A percentile compares a stretch with the other conserved stretches of the same genome.
These are phyloP conservation scores for Sequoiadendron giganteum DNA, from an alignment of 75 land plant genomes.

Conservation along the genomic window DNA sequence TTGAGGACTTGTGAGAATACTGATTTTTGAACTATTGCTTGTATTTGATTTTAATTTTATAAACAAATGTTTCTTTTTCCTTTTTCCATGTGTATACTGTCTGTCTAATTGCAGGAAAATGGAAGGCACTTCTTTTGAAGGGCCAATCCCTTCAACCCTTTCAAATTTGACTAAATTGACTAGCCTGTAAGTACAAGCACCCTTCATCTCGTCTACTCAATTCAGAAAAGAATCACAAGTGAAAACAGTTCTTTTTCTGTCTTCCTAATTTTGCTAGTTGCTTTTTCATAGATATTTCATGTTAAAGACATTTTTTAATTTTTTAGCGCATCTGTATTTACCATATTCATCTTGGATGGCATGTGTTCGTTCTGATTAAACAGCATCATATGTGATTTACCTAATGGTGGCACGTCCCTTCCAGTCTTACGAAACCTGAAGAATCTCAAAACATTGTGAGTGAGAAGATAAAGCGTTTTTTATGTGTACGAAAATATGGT, in stretches of 20 bases:
- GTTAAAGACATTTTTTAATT: neutral
- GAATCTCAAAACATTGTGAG: neutral
- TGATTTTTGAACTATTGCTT: neutral
- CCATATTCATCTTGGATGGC: too few relatives aligned
- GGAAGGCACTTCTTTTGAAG: slow-evolving; percentile 40
- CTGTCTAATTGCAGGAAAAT: neutral
- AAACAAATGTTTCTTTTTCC: neutral
- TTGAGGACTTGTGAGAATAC: slow-evolving; percentile 39
- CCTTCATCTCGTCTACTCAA: neutral
- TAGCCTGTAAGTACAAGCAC: slow-evolving; percentile 31
- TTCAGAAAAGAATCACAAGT: neutral
- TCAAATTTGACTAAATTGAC: slow-evolving; percentile 32
- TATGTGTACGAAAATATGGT: neutral
- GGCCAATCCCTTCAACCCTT: slow-evolving; percentile 55
- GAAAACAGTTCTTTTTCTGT: neutral
- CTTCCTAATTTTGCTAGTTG: neutral
- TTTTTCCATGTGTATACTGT: slow-evolving; percentile 18
- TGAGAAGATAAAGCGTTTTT: neutral
- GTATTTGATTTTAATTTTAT: neutral
- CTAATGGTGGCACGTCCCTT: neutral
- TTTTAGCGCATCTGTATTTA: neutral
- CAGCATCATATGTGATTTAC: neutral
- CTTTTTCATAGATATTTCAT: neutral
- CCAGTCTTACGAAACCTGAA: neutral
- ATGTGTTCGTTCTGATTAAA: too few relatives aligned